Evolutionary conservation across 192 early-diverging fungal species (phyloP), one percentile per base, ranked within the genome.

Genomic region (Spinellus fusiger): DNA sequence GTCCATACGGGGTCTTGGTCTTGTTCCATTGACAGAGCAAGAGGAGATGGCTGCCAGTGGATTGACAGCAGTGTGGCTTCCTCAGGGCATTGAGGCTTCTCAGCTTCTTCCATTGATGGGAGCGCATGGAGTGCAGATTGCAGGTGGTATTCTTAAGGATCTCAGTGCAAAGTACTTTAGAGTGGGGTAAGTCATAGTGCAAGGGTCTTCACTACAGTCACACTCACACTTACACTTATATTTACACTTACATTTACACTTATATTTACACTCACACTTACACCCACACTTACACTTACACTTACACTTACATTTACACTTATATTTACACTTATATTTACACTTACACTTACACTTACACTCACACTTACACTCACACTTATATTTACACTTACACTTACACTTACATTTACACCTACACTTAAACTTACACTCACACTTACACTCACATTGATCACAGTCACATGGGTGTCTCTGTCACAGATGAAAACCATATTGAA

Each of bases 161-260:
- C 82, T 91, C 55, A 88, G 89, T 2, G 70, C 85, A 23, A 86
- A 92, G 66, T 98, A 98, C 80, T 98, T 98, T 84, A 90, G 96
- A 53, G 79, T 97, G 34, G 94, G 89, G 71, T 73, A 64, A 48
- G 70, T 55, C 3, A 46, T 34, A 29, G 20, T 25, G 49, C 28
- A 47, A 29, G 16, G 7, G 2, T 18, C 48, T 59, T 5, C 18
- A n/a, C 25, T 48, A 32, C n/a, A n/a, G n/a, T n/a, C n/a, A n/a
- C n/a, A n/a, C n/a, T n/a, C n/a, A n/a, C n/a, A n/a, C n/a, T n/a
- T n/a, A n/a, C n/a, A n/a, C n/a, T n/a, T n/a, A n/a, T n/a, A n/a
- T n/a, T n/a, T n/a, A n/a, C n/a, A n/a, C n/a, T n/a, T n/a, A n/a
- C n/a, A n/a, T n/a, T n/a, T n/a, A n/a, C n/a, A n/a, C n/a, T n/a